These are phyloP conservation scores for Lipomyces kockii DNA, from an alignment of 805 yeast genomes.

Conservation along the genomic window DNA sequence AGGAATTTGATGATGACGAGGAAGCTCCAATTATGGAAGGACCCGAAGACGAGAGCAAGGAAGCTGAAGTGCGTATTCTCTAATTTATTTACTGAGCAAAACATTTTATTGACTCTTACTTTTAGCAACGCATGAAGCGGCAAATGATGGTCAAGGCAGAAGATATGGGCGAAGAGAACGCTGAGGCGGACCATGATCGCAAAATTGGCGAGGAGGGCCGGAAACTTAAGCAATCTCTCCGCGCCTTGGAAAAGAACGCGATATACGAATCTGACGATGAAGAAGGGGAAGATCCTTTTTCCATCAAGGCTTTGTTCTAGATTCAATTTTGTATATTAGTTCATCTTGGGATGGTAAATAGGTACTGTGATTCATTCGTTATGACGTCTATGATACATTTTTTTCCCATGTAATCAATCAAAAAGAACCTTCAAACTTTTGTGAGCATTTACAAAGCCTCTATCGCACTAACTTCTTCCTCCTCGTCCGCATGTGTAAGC, in stretches of 20 bases:
- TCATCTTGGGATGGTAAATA: background rate
- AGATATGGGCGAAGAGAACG: constrained; percentile 47
- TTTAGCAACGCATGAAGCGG: constrained; percentile 63
- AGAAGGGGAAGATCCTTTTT: constrained; percentile 50
- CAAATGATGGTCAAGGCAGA: constrained; percentile 58
- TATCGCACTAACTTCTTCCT: constrained; percentile 39
- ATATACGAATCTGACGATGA: constrained; percentile 89
- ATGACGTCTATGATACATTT: background rate
- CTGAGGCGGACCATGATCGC: constrained; percentile 65
- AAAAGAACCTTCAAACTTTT: constrained; percentile 4
- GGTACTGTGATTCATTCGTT: background rate
- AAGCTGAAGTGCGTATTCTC: constrained; percentile 60
- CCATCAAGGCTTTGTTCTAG: constrained; percentile 14
- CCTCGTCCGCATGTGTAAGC: constrained; percentile 53
- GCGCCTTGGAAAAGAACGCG: constrained; percentile 81
- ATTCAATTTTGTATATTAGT: background rate
- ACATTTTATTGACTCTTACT: background rate
- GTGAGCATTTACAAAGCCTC: constrained; percentile 16
- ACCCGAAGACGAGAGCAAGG: constrained; percentile 89
- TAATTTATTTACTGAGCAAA: background rate
- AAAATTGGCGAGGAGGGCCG: constrained; percentile 90
- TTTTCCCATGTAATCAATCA: background rate
- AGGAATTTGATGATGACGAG: constrained; percentile 97
- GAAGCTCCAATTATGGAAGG: constrained; percentile 98
- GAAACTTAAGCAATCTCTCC: constrained; percentile 78